Evolutionary conservation across 345 rosid genomes (phyloP).

Genomic region (Heritiera fomes): DNA sequence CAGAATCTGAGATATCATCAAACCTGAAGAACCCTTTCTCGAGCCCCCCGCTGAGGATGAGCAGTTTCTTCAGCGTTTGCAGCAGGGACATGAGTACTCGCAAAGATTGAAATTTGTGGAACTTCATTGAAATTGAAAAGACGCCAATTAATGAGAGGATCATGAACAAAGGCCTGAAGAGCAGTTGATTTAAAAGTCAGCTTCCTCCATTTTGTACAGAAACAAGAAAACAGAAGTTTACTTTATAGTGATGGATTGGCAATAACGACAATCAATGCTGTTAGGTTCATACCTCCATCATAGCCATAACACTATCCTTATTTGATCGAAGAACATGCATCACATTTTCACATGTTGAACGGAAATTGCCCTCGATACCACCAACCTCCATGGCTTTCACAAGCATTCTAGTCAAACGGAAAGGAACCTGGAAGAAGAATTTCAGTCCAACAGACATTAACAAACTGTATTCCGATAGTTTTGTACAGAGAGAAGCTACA

Average conservation of each 20-base stretch:
- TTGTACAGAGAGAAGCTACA: neutral
- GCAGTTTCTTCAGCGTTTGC: slow-evolving; percentile 68
- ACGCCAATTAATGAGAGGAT: slow-evolving; percentile 99
- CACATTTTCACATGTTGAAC: slow-evolving; percentile 91
- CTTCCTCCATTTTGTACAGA: neutral
- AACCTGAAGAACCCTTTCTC: slow-evolving; percentile 97
- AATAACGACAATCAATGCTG: neutral
- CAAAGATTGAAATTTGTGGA: slow-evolving; percentile 77
- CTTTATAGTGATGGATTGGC: neutral
- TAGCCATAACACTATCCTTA: slow-evolving; percentile 95
- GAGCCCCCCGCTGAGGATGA: slow-evolving; percentile 90
- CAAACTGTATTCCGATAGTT: neutral
- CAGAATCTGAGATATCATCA: neutral
- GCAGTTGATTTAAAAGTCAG: slow-evolving; percentile 20
- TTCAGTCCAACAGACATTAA: slow-evolving; percentile 8
- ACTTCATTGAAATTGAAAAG: slow-evolving; percentile 97
- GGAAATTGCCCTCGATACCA: slow-evolving; percentile 96
- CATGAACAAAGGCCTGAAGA: slow-evolving; percentile 93
- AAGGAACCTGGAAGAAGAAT: slow-evolving; percentile 67
- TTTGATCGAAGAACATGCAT: slow-evolving; percentile 94
- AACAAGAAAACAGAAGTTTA: neutral
- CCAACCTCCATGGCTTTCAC: slow-evolving; percentile 99
- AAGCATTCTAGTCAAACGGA: slow-evolving; percentile 99
- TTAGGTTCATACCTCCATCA: slow-evolving; percentile 78
- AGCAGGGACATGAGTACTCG: slow-evolving; percentile 53